Base-by-base conservation (phyloP, 495 filamentous ascomycete genomes). In the Neurospora sp. region DNA sequence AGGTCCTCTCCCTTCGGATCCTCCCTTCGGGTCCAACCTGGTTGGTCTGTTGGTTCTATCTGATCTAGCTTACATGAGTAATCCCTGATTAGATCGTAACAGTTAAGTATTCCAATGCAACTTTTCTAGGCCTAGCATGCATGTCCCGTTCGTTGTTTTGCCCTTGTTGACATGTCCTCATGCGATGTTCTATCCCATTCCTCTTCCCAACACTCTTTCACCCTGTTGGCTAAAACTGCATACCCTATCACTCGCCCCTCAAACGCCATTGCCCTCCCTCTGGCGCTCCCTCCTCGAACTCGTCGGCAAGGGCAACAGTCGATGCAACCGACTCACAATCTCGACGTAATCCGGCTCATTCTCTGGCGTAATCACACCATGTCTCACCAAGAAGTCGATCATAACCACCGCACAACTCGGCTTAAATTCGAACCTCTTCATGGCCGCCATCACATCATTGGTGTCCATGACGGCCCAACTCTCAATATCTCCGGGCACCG, bases 311-410 rank as follows among this genome's bases (percentile, higher is more conserved):
- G 82, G 82, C 68, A 85, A 76, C 65, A 74, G 76, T 37, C 86
- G 82, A 78, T 86, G 86, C 59, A 89, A 75, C 20, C 85, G 75
- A 38, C 77, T 77, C 53, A 76, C 77, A 70, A 90, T 87, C 76
- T 87, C 84, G 9, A 83, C 74, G 75, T 83, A 88, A 68, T 85
- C 77, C 71, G 48, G 70, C 80, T 90, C 87, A 31, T 85, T 84
- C 70, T 88, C 85, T 0, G 79, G 71, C 1, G 75, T 87, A 10
- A 90, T 79, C 39, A 88, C 72, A 1, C 88, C 86, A 78, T 89
- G 87, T 40, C 85, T 74, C 40, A 90, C 80, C 31, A 90, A 84
- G 76, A 88, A 88, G 42, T 86, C 85, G 14, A 90, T 75, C 65
- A 87, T 71, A 40, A 87, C 84, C 6, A 84, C 74, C 12, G 82